Base-by-base conservation (phyloP, 345 rosid species). In the Clarkia xantiana region DNA sequence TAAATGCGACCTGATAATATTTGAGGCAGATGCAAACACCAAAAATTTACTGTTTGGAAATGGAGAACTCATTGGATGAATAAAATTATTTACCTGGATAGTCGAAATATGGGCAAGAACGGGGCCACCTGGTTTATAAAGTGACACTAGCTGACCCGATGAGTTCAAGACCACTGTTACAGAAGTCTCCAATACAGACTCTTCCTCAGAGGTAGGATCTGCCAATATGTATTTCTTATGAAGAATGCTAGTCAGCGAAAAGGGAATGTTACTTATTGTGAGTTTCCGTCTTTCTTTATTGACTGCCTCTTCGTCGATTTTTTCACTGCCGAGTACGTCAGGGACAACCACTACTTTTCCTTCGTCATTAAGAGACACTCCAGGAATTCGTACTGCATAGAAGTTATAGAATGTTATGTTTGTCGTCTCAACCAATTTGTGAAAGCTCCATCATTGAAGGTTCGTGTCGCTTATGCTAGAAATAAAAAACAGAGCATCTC, bases 191-290 rank as follows among this genome's bases (percentile, higher is more conserved):
- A 90, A 81, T 44, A 81, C 58, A 2, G 84, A 70, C 68, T 90
- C 97, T 73, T 90, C 96, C 75, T 81, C 96, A 0, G 82, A 70
- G 62, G 82, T 79, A 36, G 97, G 94, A 57, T 86, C 96, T n/a
- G 81, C 84, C 64, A 90, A 62, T 56, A 90, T 76, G 68, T 83
- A 70, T 23, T 70, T 86, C 73, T 69, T 79, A 70, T 86, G 79
- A 57, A 90, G 94, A 52, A 79, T 22, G 57, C 86, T 80, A 22
- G 86, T 83, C 64, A 90, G 65, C 16, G 91, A 81, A 67, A 76
- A 81, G 0, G 91, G 91, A 14, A 70, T 67, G 74, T 71, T 81
- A 56, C 66, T 66, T 16, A 81, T 71, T 1, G 68, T 69, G 42
- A 86, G 81, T 57, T 81, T 83, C 67, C 95, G 79, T 78, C 64